phyloP scores from a whole-genome alignment of 805 yeast genomes.

The Lipomyces spencermartinsiae region DNA sequence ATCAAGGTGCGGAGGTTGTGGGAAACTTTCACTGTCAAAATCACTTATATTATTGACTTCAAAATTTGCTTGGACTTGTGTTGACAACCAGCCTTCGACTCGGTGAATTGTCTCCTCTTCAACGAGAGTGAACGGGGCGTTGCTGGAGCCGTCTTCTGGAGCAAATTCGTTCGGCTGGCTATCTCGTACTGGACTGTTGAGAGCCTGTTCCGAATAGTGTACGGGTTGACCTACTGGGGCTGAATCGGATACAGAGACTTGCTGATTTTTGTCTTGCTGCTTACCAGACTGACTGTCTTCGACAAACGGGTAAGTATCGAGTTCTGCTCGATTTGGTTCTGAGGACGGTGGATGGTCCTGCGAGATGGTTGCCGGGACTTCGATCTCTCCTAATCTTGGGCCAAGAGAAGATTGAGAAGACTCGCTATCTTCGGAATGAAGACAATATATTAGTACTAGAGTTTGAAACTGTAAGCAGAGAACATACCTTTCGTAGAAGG shows the following conservation, averaged over 20 bases:
- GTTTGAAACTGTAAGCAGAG: neutral
- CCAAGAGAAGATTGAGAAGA: neutral
- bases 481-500: neutral
- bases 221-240: neutral
- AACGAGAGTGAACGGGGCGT: constrained; percentile 5
- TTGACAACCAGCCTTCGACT: constrained; percentile 16
- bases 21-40: neutral
- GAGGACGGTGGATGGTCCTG: neutral
- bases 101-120: constrained; percentile 1
- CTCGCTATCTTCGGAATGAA: neutral
- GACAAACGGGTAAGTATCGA: neutral
- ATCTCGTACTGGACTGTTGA: constrained; percentile 1
- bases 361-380: neutral
- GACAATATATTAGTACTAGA: neutral
- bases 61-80: neutral
- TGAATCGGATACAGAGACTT: neutral
- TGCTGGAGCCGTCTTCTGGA: neutral
- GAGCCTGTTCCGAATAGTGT: neutral
- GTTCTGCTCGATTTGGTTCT: neutral
- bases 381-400: neutral
- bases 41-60: neutral
- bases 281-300: constrained; percentile 3
- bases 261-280: neutral
- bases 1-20: neutral
- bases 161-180: neutral